These are phyloP conservation scores for Fusarium sp. DNA, from an alignment of 2,329 filamentous ascomycete species.

Conservation along the genomic window DNA sequence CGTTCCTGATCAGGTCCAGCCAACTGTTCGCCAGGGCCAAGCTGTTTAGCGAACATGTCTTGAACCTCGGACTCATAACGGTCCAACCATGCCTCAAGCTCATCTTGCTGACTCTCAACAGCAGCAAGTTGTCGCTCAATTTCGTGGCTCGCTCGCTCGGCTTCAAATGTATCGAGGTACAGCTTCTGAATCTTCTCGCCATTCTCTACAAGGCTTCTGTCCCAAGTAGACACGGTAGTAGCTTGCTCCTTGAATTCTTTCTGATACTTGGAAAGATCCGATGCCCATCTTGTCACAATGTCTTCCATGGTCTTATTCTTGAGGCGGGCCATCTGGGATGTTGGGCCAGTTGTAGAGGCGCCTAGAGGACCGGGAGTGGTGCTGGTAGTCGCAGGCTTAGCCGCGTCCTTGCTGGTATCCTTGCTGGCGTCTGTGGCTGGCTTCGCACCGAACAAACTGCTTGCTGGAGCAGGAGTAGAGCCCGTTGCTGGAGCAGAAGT, in stretches of 20 bases:
- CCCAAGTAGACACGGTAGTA: slow-evolving; percentile 87
- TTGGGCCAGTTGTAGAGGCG: slow-evolving; percentile 81
- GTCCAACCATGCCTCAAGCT: slow-evolving; percentile 88
- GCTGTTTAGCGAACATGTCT: slow-evolving; percentile 82
- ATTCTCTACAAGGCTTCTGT: slow-evolving; percentile 91
- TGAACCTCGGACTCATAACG: slow-evolving; percentile 93
- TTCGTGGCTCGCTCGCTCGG: slow-evolving; percentile 90
- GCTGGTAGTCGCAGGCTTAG: slow-evolving; percentile 47
- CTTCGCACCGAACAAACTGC: slow-evolving; percentile 51
- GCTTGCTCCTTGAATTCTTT: slow-evolving; percentile 96
- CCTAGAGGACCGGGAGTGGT: slow-evolving; percentile 61
- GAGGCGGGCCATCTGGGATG: slow-evolving; percentile 86
- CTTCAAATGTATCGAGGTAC: slow-evolving; percentile 91
- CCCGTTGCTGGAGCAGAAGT: slow-evolving; percentile 45
- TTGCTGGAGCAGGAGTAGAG: slow-evolving; percentile 48
- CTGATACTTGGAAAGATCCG: slow-evolving; percentile 94
- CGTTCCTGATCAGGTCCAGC: slow-evolving; percentile 94
- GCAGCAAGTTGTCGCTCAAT: slow-evolving; percentile 90
- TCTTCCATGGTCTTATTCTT: slow-evolving; percentile 99
- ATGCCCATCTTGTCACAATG: slow-evolving; percentile 96
- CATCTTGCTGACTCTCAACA: slow-evolving; percentile 93
- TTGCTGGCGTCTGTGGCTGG: slow-evolving; percentile 46
- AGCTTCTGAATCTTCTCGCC: slow-evolving; percentile 94
- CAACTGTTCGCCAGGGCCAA: slow-evolving; percentile 79
- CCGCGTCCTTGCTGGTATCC: slow-evolving; percentile 45